Evolutionary conservation across 495 filamentous ascomycete genomes (phyloP), one percentile per base, ranked within the genome.

Genomic region (Penicillium daleae): DNA sequence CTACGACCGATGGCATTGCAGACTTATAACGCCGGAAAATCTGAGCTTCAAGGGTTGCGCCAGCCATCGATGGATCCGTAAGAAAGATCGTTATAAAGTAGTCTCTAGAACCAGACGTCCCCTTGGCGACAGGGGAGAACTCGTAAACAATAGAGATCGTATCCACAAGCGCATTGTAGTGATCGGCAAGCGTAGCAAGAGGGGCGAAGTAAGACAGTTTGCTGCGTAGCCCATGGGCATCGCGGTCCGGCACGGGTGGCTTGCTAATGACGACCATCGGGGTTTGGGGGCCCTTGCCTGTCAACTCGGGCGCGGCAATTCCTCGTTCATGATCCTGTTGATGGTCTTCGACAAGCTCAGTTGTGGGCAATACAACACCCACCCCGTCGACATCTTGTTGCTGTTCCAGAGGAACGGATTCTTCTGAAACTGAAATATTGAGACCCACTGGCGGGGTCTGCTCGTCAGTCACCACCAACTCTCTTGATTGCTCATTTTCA

Each of bases 11-110:
- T 0, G 95, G 95, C 2, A 98, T 78, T 0, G 86, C 84, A 13
- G 84, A 82, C 65, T 87, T 88, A 69, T 89, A 86, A 1, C 91
- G 89, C 6, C 92, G 85, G 72, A 91, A 91, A 17, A 97, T 78
- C 59, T 90, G 86, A 0, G 91, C 90, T 52, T 66, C 65, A 12
- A 80, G 65, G 5, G 70, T 72, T 0, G 75, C 77, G 19, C 79
- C 77, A 31, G 76, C 78, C 76, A 79, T 75, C 15, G 79, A 82
- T 19, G 84, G 83, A 71, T 96, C 92, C 0, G 88, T 89, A 57
- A 96, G 77, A 39, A 84, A 82, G 49, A 95, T 82, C 22, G 85
- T 85, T 58, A 91, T 78, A 69, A 83, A 80, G 72, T 86, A 93
- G 67, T 96, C 89, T 59, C 84, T 80, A 6, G 88, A 87, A 1